Conservation (phyloP, 331 rosid species). For the Quercus lobata region DNA sequence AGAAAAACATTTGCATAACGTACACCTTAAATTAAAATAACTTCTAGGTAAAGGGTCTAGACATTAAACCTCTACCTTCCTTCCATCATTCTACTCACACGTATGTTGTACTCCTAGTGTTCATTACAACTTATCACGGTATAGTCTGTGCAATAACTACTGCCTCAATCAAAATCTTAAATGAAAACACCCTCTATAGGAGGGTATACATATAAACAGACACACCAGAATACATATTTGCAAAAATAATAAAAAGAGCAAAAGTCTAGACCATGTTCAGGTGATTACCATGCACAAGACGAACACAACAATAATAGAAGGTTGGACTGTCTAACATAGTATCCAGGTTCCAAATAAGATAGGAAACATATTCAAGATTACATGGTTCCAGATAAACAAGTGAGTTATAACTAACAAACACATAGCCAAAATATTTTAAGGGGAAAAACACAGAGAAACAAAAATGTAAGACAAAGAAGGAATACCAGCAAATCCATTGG, state of each 20-base stretch:
- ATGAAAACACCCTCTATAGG: background rate
- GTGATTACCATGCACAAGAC: background rate
- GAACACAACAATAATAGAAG: background rate
- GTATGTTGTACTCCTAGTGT: no score
- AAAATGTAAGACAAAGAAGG: background rate
- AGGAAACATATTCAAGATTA: background rate
- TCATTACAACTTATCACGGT: background rate
- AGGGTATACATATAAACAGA: no score
- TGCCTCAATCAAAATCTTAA: background rate
- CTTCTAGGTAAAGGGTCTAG: background rate
- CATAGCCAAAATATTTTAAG: no score
- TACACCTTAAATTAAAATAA: background rate
- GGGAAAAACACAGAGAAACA: no score
- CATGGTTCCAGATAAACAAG: background rate
- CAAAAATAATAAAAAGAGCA: no score
- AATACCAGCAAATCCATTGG: constrained; percentile 84
- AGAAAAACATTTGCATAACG: background rate
- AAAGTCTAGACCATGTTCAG: no score
- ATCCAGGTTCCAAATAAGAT: background rate
- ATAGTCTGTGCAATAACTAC: background rate
- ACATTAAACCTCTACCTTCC: background rate
- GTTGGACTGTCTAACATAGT: background rate
- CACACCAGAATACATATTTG: no score
- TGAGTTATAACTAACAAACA: background rate
- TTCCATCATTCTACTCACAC: background rate